phyloP scores from a whole-genome alignment of 495 filamentous ascomycete species.

The Aspergillus saccharolyticus region DNA sequence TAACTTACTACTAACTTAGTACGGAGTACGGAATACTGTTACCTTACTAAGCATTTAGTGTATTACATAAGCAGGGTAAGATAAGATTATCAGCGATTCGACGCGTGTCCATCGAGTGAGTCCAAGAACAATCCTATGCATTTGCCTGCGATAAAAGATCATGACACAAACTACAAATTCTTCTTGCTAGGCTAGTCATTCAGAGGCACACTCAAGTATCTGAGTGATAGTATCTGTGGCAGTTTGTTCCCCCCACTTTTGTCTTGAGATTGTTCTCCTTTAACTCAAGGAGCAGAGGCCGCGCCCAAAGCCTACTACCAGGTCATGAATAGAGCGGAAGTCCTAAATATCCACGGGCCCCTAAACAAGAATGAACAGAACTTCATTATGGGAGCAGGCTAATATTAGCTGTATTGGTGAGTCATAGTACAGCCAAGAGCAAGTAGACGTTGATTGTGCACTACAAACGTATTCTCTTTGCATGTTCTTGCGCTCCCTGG shows the following conservation, averaged over 20 bases:
- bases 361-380: conserved; percentile 6
- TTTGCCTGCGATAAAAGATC: not conserved
- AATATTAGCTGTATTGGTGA: conserved; percentile 11
- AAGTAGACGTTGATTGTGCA: not conserved
- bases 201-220: too few species aligned
- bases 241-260: not conserved
- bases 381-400: conserved; percentile 1
- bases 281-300: not conserved
- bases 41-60: too few species aligned
- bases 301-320: not conserved
- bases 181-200: too few species aligned
- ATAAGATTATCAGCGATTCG: conserved; percentile 23
- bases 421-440: not conserved
- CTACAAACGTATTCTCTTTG: not conserved
- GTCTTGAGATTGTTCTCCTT: not conserved
- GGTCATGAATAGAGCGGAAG: conserved; percentile 19
- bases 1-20: too few species aligned
- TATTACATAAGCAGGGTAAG: conserved; percentile 7
- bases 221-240: too few species aligned
- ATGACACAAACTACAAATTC: too few species aligned
- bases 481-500: not conserved
- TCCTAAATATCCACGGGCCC: not conserved
- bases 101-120: conserved; percentile 15
- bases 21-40: too few species aligned
- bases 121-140: not conserved